Evolutionary conservation across 78 protist genomes (phyloP).

Genomic region (Chrysochromulina parva): DNA sequence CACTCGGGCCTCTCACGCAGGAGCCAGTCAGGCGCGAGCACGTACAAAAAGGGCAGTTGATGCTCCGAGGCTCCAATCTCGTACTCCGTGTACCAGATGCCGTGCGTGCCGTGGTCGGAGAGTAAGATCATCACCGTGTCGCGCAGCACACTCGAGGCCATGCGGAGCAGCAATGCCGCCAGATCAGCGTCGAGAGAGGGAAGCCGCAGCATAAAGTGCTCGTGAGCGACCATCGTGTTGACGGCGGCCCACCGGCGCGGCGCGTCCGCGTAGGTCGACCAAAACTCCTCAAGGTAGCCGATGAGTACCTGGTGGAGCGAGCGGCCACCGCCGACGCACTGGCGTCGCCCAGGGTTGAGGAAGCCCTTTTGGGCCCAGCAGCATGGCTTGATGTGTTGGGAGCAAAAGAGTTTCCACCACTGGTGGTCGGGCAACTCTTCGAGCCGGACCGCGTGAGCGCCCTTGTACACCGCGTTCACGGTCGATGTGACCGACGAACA

Average conservation of each 20-base stretch:
- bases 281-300: background rate
- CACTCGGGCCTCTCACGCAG: background rate
- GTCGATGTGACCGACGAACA: background rate
- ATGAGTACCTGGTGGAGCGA: background rate
- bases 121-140: background rate
- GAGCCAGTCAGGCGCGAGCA: background rate
- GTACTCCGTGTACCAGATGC: slow-evolving; percentile 21
- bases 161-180: background rate
- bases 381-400: background rate
- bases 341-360: slow-evolving; percentile 11
- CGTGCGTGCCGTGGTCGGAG: slow-evolving; percentile 20
- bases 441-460: too few species aligned
- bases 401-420: background rate
- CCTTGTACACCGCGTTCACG: background rate
- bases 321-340: background rate
- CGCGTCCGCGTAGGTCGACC: background rate
- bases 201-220: slow-evolving; percentile 18
- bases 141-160: background rate
- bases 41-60: background rate
- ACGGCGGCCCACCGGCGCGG: background rate
- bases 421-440: background rate
- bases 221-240: slow-evolving; percentile 22
- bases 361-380: background rate
- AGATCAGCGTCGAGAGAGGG: background rate
- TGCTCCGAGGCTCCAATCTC: slow-evolving; percentile 15